phyloP scores from a whole-genome alignment of 1,139 yeast genomes.

The Lodderomyces elongisporus region DNA sequence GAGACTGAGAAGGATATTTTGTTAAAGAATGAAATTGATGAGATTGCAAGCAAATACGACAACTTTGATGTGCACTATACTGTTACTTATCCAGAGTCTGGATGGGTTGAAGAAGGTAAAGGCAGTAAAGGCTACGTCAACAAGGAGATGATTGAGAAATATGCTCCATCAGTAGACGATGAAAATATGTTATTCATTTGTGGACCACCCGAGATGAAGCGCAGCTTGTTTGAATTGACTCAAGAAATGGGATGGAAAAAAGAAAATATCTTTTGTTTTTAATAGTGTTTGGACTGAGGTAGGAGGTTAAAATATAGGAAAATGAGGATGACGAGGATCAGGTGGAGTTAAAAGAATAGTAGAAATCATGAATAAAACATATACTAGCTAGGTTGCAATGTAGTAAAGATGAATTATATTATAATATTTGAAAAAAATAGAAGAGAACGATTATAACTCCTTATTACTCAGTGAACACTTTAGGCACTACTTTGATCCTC shows the following conservation, averaged over 20 bases:
- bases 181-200: slow-evolving; percentile 59
- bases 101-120: slow-evolving; percentile 46
- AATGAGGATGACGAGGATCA: no score
- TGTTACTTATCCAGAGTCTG: slow-evolving; percentile 32
- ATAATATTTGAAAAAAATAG: no score
- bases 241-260: slow-evolving; percentile 61
- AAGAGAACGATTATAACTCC: no score
- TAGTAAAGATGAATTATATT: no score
- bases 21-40: slow-evolving; percentile 65
- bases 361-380: neutral
- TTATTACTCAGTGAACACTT: no score
- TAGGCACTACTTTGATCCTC: no score
- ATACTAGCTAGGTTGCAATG: no score
- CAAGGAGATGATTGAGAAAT: slow-evolving; percentile 47
- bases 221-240: slow-evolving; percentile 43
- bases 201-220: slow-evolving; percentile 75
- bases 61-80: slow-evolving; percentile 46
- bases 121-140: slow-evolving; percentile 65
- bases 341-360: no score
- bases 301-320: neutral
- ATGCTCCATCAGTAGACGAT: slow-evolving; percentile 36
- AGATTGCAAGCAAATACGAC: slow-evolving; percentile 57
- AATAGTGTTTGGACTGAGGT: no score
- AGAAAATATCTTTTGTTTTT: slow-evolving; percentile 71
- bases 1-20: slow-evolving; percentile 70